Conservation (phyloP, 257 asterid genomes). For the Solanum commersonii region DNA sequence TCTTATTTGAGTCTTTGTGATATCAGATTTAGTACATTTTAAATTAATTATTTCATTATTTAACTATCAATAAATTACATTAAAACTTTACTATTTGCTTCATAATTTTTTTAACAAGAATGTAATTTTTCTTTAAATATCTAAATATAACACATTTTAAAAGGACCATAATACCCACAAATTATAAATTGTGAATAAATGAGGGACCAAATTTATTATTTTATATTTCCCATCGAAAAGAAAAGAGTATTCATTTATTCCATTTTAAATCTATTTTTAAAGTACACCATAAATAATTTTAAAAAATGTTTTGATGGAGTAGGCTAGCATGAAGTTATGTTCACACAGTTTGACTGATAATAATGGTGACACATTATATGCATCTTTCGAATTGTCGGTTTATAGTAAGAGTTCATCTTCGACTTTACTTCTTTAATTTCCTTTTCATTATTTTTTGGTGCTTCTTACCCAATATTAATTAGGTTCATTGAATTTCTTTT, state of each 20-base stretch:
- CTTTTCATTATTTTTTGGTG: neutral
- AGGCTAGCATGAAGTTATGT: neutral
- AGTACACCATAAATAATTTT: no score
- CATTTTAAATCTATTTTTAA: no score
- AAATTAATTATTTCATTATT: no score
- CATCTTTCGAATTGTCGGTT: slow-evolving; percentile 35
- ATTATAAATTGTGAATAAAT: no score
- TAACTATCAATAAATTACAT: no score
- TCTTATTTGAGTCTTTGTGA: no score
- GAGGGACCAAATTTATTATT: neutral
- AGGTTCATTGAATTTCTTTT: neutral
- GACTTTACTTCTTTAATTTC: slow-evolving; percentile 7
- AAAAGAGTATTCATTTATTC: neutral
- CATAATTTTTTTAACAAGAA: no score
- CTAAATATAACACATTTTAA: no score
- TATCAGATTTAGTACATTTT: no score
- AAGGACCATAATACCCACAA: neutral
- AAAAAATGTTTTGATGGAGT: neutral
- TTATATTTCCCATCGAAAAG: neutral
- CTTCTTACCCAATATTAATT: neutral
- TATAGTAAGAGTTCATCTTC: neutral
- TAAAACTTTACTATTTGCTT: no score
- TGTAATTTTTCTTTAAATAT: no score
- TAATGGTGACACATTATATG: neutral
- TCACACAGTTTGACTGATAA: neutral